phyloP scores from a whole-genome alignment of 1,284 basidiomycete species.

The Melampsora occidentalis region DNA sequence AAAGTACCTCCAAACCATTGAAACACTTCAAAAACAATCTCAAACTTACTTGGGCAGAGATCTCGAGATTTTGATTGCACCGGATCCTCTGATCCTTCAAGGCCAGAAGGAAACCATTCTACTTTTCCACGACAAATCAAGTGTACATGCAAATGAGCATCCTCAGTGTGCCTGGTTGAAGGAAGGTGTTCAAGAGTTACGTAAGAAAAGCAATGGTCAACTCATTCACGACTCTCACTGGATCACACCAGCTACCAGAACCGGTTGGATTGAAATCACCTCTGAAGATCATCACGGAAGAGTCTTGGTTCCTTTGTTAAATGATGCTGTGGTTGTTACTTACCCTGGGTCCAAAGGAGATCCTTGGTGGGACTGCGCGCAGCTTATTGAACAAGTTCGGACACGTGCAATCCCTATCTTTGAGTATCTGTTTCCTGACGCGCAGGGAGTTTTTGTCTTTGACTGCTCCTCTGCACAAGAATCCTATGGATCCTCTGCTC shows the following conservation, averaged over 20 bases:
- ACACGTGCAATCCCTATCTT: slow-evolving; percentile 17
- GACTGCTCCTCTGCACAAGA: slow-evolving; percentile 10
- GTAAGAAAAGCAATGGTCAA: background rate
- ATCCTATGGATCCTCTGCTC: background rate
- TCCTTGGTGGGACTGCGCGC: slow-evolving; percentile 10
- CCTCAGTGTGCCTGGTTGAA: slow-evolving; percentile 8
- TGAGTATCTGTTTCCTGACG: slow-evolving; percentile 2
- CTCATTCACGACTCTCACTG: slow-evolving; percentile 14
- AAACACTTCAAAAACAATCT: background rate
- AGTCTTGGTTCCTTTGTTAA: no score
- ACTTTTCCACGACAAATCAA: slow-evolving; percentile 8
- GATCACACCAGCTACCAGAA: slow-evolving; percentile 6
- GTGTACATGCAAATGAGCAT: slow-evolving; percentile 15
- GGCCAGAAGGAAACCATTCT: background rate
- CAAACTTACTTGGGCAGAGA: slow-evolving; percentile 4
- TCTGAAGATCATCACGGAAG: background rate
- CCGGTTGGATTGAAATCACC: background rate
- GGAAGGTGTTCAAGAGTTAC: background rate
- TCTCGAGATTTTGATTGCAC: background rate
- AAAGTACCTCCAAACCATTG: background rate
- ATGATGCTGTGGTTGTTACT: background rate
- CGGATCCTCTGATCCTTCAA: background rate
- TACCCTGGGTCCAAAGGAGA: slow-evolving; percentile 5
- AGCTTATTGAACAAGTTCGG: background rate
- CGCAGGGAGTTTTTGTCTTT: slow-evolving; percentile 19